phyloP scores from a whole-genome alignment of 768 basidiomycete species.

The Tylopilus subfusipes region DNA sequence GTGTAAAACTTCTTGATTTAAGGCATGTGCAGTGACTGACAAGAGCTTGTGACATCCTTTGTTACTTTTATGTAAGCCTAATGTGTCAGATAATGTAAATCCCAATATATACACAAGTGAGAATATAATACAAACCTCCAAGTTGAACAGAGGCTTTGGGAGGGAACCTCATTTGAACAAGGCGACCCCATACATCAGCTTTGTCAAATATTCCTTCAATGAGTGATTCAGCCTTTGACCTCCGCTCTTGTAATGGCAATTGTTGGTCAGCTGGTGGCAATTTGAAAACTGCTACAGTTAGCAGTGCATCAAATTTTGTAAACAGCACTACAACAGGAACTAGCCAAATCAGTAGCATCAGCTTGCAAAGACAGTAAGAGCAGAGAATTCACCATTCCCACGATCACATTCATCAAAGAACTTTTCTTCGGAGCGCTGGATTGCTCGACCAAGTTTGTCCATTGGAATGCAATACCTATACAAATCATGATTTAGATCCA shows the following conservation, averaged over 20 bases:
- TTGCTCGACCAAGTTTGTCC: slow-evolving; percentile 1
- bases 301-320: slow-evolving; percentile 10
- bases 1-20: neutral
- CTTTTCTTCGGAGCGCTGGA: neutral
- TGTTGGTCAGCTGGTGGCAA: neutral
- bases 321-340: slow-evolving; percentile 10
- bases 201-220: neutral
- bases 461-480: slow-evolving; percentile 4
- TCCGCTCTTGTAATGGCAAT: neutral
- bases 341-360: neutral
- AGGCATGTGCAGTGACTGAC: neutral
- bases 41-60: neutral
- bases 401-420: slow-evolving; percentile 3
- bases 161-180: neutral
- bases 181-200: neutral
- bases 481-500: neutral
- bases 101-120: neutral
- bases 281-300: neutral
- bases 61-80: too few species aligned
- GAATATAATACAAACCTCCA: neutral
- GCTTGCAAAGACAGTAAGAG: neutral
- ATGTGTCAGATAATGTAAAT: too few species aligned
- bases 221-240: neutral
- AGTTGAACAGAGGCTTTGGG: neutral
- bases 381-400: neutral